Conservation (phyloP, 2,329 filamentous ascomycete species). For the Cladophialophora psammophila region DNA sequence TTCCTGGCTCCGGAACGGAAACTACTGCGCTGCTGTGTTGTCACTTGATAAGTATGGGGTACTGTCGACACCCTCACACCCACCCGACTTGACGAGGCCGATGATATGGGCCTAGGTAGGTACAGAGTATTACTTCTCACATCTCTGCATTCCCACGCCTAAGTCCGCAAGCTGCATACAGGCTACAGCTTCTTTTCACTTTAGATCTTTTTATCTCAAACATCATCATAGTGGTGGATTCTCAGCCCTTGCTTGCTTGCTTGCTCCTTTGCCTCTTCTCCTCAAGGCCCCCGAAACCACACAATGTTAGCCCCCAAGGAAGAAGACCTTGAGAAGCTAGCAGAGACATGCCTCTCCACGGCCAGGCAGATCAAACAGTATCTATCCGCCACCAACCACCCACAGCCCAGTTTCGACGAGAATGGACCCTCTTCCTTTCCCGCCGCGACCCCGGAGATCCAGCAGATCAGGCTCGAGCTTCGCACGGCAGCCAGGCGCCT, state of each 20-base stretch:
- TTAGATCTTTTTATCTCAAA: too few relatives aligned
- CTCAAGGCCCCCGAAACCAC: background rate
- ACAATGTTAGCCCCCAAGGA: conserved; percentile 29
- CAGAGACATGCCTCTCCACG: conserved; percentile 35
- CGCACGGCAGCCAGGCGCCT: conserved; percentile 39
- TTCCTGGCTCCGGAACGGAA: conserved; percentile 10
- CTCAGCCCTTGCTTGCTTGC: background rate
- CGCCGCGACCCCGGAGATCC: conserved; percentile 29
- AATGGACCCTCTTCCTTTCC: conserved; percentile 33
- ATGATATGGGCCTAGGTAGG: background rate
- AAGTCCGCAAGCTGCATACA: too few relatives aligned
- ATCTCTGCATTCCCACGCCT: too few relatives aligned
- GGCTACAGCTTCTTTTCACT: too few relatives aligned
- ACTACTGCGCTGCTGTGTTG: conserved; percentile 31
- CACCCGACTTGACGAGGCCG: background rate
- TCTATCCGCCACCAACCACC: conserved; percentile 30
- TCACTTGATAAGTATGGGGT: conserved; percentile 11
- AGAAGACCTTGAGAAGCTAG: conserved; percentile 36
- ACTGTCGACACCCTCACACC: background rate
- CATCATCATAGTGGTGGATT: background rate
- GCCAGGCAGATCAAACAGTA: conserved; percentile 35
- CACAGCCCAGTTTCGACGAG: conserved; percentile 33
- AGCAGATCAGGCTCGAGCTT: conserved; percentile 36
- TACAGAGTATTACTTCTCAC: too few relatives aligned
- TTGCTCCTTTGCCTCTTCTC: background rate